A percentile compares a stretch with the other conserved stretches of the same genome.
Evolutionary conservation across 352 stramenopile genomes (phyloP).

Genomic region (Peronospora farinosa): DNA sequence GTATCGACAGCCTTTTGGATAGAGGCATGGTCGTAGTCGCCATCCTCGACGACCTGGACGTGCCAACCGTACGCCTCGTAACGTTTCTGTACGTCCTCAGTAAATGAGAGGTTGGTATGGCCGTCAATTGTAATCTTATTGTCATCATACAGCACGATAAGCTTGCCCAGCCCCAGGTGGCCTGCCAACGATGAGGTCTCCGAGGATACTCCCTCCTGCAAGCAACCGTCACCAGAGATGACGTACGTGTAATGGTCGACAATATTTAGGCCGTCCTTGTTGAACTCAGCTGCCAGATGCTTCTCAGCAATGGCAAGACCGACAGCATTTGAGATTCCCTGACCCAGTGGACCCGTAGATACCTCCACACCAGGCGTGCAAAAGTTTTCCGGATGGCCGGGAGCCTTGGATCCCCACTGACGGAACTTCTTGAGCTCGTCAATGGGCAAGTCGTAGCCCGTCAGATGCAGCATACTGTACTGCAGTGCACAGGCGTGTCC

Average conservation of each 20-base stretch:
- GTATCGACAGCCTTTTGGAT: conserved; percentile 91
- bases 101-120: conserved; percentile 93
- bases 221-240: conserved; percentile 98
- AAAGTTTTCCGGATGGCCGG: conserved; percentile 98
- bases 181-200: conserved; percentile 95
- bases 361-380: conserved; percentile 92
- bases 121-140: conserved; percentile 99
- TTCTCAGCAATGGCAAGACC: conserved; percentile 95
- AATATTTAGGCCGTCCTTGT: conserved; percentile 91
- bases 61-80: conserved; percentile 99
- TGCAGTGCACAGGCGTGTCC: conserved; percentile 97
- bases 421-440: conserved; percentile 98
- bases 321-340: conserved; percentile 98
- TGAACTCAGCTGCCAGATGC: conserved; percentile 97
- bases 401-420: conserved; percentile 91
- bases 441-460: conserved; percentile 90
- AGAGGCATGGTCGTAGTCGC: conserved; percentile 89
- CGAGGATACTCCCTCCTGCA: conserved; percentile 96
- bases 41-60: conserved; percentile 91
- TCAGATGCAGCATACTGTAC: conserved; percentile 99
- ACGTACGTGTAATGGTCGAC: conserved; percentile 99
- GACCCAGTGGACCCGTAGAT: conserved; percentile 95
- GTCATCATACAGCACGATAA: conserved; percentile 99
- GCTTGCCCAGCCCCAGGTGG: conserved; percentile 95
- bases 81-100: conserved; percentile 95